These are phyloP conservation scores for Chrysanthemum lavandulifolium DNA, from an alignment of 129 eudicot genomes.

Conservation along the genomic window DNA sequence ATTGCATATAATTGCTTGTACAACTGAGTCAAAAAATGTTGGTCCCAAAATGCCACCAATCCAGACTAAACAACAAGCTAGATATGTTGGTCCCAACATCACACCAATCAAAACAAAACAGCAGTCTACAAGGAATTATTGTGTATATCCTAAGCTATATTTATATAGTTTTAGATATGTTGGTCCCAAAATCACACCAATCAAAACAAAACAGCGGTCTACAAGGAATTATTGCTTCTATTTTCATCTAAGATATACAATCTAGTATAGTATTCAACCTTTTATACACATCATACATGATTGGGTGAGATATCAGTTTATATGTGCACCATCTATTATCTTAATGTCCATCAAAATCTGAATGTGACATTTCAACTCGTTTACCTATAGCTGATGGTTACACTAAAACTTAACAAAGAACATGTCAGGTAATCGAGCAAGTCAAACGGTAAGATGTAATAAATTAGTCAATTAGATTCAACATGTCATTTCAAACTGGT, in stretches of 20 bases:
- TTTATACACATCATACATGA: too few species aligned
- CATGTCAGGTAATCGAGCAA: too few species aligned
- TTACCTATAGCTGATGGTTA: not conserved
- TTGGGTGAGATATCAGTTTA: not conserved
- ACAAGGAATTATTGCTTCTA: not conserved
- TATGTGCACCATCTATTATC: not conserved
- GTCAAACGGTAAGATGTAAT: too few species aligned
- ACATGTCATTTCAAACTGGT: too few species aligned
- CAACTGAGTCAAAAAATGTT: not conserved
- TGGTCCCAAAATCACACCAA: slow-evolving; percentile 3
- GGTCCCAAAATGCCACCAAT: not conserved
- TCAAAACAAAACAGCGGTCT: not conserved
- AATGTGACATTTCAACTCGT: not conserved
- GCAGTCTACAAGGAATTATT: not conserved
- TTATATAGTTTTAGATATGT: not conserved
- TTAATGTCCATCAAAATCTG: not conserved
- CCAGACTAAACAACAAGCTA: not conserved
- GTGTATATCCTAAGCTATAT: not conserved
- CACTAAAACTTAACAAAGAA: too few species aligned
- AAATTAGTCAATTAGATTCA: too few species aligned
- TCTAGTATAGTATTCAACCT: too few species aligned
- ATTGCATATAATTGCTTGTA: not conserved
- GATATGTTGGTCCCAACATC: not conserved
- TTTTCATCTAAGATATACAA: too few species aligned
- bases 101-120: slow-evolving; percentile 2